phyloP scores from a whole-genome alignment of 495 filamentous ascomycete species.

The Neurospora sp. region DNA sequence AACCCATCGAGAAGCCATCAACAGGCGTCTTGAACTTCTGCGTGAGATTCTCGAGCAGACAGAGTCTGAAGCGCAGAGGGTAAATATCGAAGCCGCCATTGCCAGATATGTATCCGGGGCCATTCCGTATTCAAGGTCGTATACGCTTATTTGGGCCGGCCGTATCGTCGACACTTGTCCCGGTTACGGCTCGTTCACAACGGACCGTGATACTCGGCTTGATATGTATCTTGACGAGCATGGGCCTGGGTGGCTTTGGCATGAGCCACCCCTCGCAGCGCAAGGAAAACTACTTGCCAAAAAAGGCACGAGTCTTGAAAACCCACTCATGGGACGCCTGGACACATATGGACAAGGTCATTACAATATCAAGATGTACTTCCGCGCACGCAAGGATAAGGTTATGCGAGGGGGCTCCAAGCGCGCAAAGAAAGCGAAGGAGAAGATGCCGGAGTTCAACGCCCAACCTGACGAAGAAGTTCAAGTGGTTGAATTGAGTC shows the following conservation, averaged over 20 bases:
- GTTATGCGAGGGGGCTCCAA: background rate
- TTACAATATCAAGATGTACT: conserved; percentile 17
- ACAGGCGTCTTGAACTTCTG: conserved; percentile 22
- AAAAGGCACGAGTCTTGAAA: conserved; percentile 21
- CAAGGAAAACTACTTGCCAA: conserved; percentile 14
- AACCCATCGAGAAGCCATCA: conserved; percentile 16
- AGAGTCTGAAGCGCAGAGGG: conserved; percentile 28
- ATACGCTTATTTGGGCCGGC: conserved; percentile 37
- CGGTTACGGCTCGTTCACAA: conserved; percentile 26
- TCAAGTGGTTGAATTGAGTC: conserved; percentile 11
- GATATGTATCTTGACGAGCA: conserved; percentile 26
- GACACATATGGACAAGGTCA: conserved; percentile 14
- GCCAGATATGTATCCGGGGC: conserved; percentile 30
- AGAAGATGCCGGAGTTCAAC: background rate
- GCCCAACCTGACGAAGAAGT: background rate
- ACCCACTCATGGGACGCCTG: conserved; percentile 6
- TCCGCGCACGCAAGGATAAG: conserved; percentile 12
- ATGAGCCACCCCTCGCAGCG: conserved; percentile 32
- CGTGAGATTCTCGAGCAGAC: conserved; percentile 14
- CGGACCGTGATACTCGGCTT: conserved; percentile 29
- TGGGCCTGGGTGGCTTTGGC: conserved; percentile 41
- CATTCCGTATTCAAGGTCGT: conserved; percentile 29
- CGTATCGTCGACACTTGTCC: conserved; percentile 33
- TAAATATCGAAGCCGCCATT: conserved; percentile 36
- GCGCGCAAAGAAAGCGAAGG: background rate